phyloP scores from a whole-genome alignment of 768 basidiomycete genomes.

The Panus rudis region DNA sequence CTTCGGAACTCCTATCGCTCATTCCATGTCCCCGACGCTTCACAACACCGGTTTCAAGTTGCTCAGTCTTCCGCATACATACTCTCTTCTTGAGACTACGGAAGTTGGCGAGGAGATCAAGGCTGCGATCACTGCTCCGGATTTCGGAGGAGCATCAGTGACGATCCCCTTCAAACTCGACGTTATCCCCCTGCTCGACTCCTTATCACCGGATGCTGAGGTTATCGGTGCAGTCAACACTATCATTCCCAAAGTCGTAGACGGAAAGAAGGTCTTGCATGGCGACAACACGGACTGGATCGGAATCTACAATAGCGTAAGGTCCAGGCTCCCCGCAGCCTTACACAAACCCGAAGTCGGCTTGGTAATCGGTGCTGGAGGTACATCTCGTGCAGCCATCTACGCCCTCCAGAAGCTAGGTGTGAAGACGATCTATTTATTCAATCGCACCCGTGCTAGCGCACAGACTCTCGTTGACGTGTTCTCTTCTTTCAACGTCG shows the following conservation, averaged over 20 bases:
- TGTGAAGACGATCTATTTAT: conserved; percentile 69
- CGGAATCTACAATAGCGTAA: conserved; percentile 64
- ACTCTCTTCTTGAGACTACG: conserved; percentile 70
- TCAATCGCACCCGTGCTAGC: conserved; percentile 75
- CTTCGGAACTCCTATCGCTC: conserved; percentile 82
- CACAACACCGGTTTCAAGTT: conserved; percentile 84
- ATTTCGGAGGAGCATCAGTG: conserved; percentile 93
- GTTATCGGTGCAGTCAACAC: conserved; percentile 96
- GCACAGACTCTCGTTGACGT: conserved; percentile 60
- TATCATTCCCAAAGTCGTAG: conserved; percentile 50
- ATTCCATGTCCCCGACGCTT: conserved; percentile 87
- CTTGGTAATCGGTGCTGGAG: conserved; percentile 91
- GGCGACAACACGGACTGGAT: conserved; percentile 98
- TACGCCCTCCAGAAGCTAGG: conserved; percentile 76
- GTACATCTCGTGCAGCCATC: conserved; percentile 90
- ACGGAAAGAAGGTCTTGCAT: conserved; percentile 46
- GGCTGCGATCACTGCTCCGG: conserved; percentile 49
- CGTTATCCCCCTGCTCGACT: conserved; percentile 77
- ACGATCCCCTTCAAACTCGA: conserved; percentile 96
- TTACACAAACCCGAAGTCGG: conserved; percentile 39
- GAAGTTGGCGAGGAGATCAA: conserved; percentile 60
- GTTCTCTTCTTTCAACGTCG: conserved; percentile 61
- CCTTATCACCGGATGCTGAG: conserved; percentile 71
- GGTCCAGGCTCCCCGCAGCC: conserved; percentile 32
- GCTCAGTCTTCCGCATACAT: conserved; percentile 80